These are phyloP conservation scores for Colletotrichum theobromicola DNA, from an alignment of 2,329 filamentous ascomycete genomes.

Conservation along the genomic window DNA sequence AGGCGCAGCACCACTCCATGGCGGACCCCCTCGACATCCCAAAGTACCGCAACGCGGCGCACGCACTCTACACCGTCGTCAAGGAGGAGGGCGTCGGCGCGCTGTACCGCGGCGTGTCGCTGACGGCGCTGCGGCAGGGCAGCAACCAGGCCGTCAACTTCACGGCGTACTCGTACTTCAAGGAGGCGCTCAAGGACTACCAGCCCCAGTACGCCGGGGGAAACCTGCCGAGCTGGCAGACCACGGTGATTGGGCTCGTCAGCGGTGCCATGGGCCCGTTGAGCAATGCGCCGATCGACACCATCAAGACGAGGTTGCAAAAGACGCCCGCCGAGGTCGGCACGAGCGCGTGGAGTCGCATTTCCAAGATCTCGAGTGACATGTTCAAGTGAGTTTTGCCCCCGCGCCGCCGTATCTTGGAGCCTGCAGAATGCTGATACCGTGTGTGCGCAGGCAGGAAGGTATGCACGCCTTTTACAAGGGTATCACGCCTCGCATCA, in stretches of 20 bases:
- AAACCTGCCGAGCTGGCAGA: slow-evolving; percentile 86
- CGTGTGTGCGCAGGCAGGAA: slow-evolving; percentile 71
- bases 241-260: slow-evolving; percentile 87
- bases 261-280: slow-evolving; percentile 94
- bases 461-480: slow-evolving; percentile 97
- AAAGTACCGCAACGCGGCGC: slow-evolving; percentile 95
- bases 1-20: slow-evolving; percentile 98
- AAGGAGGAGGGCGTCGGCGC: slow-evolving; percentile 88
- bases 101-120: slow-evolving; percentile 89
- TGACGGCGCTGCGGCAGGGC: slow-evolving; percentile 93
- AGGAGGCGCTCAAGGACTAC: slow-evolving; percentile 73
- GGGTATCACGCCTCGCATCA: slow-evolving; percentile 96
- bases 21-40: slow-evolving; percentile 94
- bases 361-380: slow-evolving; percentile 76
- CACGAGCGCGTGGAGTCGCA: slow-evolving; percentile 80
- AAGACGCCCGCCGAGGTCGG: slow-evolving; percentile 84
- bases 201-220: slow-evolving; percentile 71
- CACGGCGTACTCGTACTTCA: slow-evolving; percentile 95
- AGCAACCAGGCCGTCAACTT: slow-evolving; percentile 99
- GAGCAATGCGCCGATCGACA: slow-evolving; percentile 97
- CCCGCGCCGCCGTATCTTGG: too few relatives aligned
- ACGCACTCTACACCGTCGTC: slow-evolving; percentile 83
- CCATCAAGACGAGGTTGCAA: slow-evolving; percentile 96
- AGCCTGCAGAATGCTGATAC: background rate
- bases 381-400: slow-evolving; percentile 74